A percentile compares a stretch with the other conserved stretches of the same genome.
Conservation (phyloP, 352 stramenopile genomes). For the Phytopythium vexans region DNA sequence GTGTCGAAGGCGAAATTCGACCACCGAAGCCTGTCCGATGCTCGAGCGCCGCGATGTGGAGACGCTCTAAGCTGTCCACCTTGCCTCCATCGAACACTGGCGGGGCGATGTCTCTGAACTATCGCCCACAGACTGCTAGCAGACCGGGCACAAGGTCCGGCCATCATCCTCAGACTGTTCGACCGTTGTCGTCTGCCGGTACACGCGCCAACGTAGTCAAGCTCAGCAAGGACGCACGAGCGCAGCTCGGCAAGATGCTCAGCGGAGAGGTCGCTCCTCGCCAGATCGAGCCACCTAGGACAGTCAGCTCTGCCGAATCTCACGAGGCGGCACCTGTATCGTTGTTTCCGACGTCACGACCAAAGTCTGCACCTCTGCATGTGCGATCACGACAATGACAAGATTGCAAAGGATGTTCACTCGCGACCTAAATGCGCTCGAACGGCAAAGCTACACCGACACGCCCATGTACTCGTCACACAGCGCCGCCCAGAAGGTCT, state of each 20-base stretch:
- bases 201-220: neutral
- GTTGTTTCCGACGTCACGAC: constrained; percentile 5
- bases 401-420: neutral
- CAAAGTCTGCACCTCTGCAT: constrained; percentile 5
- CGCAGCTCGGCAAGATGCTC: constrained; percentile 2
- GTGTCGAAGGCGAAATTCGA: neutral
- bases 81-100: neutral
- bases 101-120: no score
- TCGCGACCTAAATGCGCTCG: no score
- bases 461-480: constrained; percentile 55
- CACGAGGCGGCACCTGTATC: neutral
- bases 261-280: neutral
- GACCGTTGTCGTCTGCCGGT: no score
- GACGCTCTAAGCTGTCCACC: constrained; percentile 1
- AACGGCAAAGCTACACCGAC: no score
- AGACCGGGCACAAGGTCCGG: neutral
- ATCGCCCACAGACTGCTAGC: neutral
- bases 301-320: neutral
- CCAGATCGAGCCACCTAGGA: neutral
- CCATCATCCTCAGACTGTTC: neutral
- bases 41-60: constrained; percentile 6
- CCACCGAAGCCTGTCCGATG: constrained; percentile 4
- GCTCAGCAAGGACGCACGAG: constrained; percentile 1
- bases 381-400: neutral
- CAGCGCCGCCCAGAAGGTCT: constrained; percentile 68